phyloP scores from a whole-genome alignment of 805 yeast genomes.

The Cyberlindnera petersonii region DNA sequence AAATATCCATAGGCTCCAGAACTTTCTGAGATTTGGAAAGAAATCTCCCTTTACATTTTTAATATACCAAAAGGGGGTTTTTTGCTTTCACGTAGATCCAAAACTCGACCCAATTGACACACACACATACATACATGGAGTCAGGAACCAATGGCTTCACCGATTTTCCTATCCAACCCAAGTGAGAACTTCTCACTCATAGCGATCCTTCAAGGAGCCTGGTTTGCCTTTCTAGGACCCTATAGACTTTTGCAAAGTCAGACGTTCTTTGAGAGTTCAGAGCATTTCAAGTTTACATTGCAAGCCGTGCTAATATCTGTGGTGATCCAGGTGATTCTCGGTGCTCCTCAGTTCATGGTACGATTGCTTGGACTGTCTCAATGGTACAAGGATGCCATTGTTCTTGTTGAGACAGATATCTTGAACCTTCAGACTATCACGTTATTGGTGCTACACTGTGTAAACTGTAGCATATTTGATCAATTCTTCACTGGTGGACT shows the following conservation, averaged over 20 bases:
- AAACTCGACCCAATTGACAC: not conserved
- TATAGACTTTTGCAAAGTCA: constrained; percentile 19
- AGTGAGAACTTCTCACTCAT: constrained; percentile 14
- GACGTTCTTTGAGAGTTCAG: constrained; percentile 13
- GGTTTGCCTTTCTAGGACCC: constrained; percentile 18
- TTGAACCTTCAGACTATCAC: constrained; percentile 1
- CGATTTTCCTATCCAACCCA: constrained; percentile 19
- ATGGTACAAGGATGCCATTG: not conserved
- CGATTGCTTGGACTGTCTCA: not conserved
- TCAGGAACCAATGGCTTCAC: constrained; percentile 18
- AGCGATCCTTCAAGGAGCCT: constrained; percentile 18
- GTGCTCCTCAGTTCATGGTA: constrained; percentile 3
- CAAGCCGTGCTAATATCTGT: constrained; percentile 13
- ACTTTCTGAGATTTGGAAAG: not conserved
- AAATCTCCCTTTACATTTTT: not conserved
- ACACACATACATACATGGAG: not conserved
- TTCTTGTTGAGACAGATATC: not conserved
- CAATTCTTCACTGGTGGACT: constrained; percentile 14
- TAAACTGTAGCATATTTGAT: constrained; percentile 10
- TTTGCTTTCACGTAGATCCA: not conserved
- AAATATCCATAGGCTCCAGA: no score
- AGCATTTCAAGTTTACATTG: constrained; percentile 12
- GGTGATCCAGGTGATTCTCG: constrained; percentile 2
- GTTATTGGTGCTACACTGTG: constrained; percentile 3
- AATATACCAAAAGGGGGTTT: not conserved